A percentile compares a stretch with the other conserved stretches of the same genome.
phyloP scores from a whole-genome alignment of 768 basidiomycete species.

The Cystofilobasidium ferigula region DNA sequence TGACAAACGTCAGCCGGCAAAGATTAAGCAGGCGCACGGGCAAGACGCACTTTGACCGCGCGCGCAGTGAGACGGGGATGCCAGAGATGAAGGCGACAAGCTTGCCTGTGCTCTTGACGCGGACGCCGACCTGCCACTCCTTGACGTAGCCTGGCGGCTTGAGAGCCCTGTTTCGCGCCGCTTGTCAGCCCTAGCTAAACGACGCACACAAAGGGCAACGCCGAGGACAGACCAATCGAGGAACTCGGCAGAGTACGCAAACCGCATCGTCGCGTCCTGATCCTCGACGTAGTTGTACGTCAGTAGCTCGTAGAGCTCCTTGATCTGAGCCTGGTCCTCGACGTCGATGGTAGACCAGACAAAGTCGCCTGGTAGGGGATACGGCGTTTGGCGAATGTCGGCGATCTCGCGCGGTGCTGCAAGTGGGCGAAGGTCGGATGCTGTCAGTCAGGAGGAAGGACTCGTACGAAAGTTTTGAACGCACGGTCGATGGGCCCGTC shows the following conservation, averaged over 20 bases:
- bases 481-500: slow-evolving; percentile 20
- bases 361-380: slow-evolving; percentile 80
- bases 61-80: slow-evolving; percentile 72
- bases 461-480: not conserved
- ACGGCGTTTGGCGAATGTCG: slow-evolving; percentile 78
- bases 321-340: slow-evolving; percentile 60
- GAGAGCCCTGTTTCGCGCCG: slow-evolving; percentile 56
- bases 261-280: slow-evolving; percentile 87
- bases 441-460: too few relatives aligned
- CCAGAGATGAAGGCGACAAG: slow-evolving; percentile 95
- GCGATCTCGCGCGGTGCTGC: slow-evolving; percentile 53
- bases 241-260: slow-evolving; percentile 91
- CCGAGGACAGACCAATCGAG: slow-evolving; percentile 57
- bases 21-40: not conserved
- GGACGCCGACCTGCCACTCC: slow-evolving; percentile 94
- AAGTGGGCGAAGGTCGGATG: too few relatives aligned
- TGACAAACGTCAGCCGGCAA: not conserved
- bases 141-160: slow-evolving; percentile 83
- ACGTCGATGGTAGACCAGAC: slow-evolving; percentile 81
- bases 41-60: slow-evolving; percentile 61
- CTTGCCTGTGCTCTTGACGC: slow-evolving; percentile 79
- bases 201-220: not conserved
- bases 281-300: slow-evolving; percentile 96
- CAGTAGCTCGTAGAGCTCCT: slow-evolving; percentile 82
- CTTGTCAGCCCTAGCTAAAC: slow-evolving; percentile 10